Evolutionary conservation across 2,329 filamentous ascomycete genomes (phyloP), one percentile per base, ranked within the genome.

Genomic region (Trichoderma sp.): DNA sequence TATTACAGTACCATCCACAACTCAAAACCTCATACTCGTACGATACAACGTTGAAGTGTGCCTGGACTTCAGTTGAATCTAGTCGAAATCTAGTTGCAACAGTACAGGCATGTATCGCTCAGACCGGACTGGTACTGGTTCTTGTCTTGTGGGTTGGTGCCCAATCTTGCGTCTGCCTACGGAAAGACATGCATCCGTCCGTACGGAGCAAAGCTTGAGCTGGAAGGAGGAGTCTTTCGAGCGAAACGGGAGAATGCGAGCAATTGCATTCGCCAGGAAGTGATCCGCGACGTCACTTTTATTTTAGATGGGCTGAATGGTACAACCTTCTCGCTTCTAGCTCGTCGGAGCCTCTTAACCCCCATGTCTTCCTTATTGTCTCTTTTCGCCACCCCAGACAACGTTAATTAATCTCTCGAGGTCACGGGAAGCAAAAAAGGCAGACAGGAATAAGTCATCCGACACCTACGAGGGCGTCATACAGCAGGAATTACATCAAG

Each of bases 401-500:
- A n/a, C 9, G 58, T 53, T 47, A 61, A 70, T 70, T 51, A 51
- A 70, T 58, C 11, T 51, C 53, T 30, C 57, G 39, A 11, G 57
- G 57, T 70, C 66, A 70, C 66, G 66, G 24, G 66, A 60, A 28
- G 21, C 57, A 28, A n/a, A 12, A 28, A 43, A 21, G 32, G 64
- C 51, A 58, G 51, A 51, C 7, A 15, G 28, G 6, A 32, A 60
- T 36, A 53, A 53, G 57, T 70, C 66, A 70, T 70, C 39, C 39
- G 66, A 62, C 63, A 47, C 39, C 24, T 21, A n/a, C n/a, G 15
- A 62, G 14, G 53, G 53, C 53, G 66, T 62, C 66, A 70, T 70
- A 62, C n/a, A 51, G 56, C 53, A 62, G 39, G 21, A 21, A 36
- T 51, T 34, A 39, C 39, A 53, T 51, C 12, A 14, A 36, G 56